These are phyloP conservation scores for Avena eriantha DNA, from an alignment of 176 grass and related monocot genomes.

Conservation along the genomic window DNA sequence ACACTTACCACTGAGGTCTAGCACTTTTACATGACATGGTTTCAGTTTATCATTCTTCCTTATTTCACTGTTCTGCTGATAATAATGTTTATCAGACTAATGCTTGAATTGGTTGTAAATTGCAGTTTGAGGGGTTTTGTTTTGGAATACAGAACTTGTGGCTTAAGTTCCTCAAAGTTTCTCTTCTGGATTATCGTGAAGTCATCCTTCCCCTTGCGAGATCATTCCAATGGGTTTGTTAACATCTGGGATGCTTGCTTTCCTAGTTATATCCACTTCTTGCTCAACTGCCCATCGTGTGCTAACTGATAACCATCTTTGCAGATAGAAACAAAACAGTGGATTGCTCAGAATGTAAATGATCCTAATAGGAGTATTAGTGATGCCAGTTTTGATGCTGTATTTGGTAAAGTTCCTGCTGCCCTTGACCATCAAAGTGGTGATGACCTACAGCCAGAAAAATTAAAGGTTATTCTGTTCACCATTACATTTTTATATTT, in stretches of 20 bases:
- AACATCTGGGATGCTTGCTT: neutral
- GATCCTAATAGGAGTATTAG: neutral
- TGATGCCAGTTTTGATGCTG: constrained; percentile 4
- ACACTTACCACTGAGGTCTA: constrained; percentile 6
- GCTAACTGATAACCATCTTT: constrained; percentile 19
- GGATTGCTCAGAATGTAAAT: neutral
- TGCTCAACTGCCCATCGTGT: neutral
- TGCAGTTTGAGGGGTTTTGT: constrained; percentile 4
- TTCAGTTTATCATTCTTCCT: constrained; percentile 37
- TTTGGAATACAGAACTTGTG: neutral
- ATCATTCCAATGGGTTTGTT: constrained; percentile 42
- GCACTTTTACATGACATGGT: constrained; percentile 10
- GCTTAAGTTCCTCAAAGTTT: constrained; percentile 16
- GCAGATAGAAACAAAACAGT: neutral
- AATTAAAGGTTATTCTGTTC: neutral
- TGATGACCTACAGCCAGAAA: neutral
- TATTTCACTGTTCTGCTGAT: neutral
- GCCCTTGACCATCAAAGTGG: neutral
- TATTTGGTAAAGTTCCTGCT: constrained; percentile 23
- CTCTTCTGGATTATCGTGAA: constrained; percentile 36
- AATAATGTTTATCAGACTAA: constrained; percentile 24
- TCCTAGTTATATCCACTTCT: constrained; percentile 26
- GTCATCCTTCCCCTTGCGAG: constrained; percentile 24
- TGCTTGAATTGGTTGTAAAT: constrained; percentile 7
- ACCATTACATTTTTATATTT: neutral